Conservation (phyloP, 495 filamentous ascomycete species). For the Xylaria venustula region DNA sequence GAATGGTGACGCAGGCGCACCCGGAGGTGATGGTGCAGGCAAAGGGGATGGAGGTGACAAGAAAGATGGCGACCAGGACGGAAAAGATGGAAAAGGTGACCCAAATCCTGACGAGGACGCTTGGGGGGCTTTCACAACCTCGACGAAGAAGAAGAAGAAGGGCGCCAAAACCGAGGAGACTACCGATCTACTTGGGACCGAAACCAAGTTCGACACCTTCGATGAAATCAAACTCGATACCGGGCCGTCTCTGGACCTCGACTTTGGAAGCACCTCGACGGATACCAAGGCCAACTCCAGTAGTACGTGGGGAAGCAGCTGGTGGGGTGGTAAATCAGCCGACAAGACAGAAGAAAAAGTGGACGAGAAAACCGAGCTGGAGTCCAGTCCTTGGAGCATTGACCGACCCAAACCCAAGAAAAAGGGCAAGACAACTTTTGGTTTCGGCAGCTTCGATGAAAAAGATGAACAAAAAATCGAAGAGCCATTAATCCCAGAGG, state of each 20-base stretch:
- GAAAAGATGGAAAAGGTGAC: conserved; percentile 3
- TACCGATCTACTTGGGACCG: conserved; percentile 13
- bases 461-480: conserved; percentile 28
- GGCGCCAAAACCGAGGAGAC: conserved; percentile 36
- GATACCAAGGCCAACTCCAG: conserved; percentile 32
- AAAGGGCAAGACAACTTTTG: conserved; percentile 34
- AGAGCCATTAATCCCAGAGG: conserved; percentile 14
- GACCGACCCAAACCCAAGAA: conserved; percentile 44
- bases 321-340: conserved; percentile 24
- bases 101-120: conserved; percentile 28
- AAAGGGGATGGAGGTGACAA: conserved; percentile 26
- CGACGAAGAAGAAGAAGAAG: conserved; percentile 47
- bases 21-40: conserved; percentile 26
- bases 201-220: conserved; percentile 36
- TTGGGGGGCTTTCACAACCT: conserved; percentile 29
- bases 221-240: conserved; percentile 51
- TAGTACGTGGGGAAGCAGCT: conserved; percentile 40
- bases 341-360: conserved; percentile 24
- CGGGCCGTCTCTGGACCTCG: conserved; percentile 37
- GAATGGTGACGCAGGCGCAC: conserved; percentile 29
- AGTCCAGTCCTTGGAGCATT: conserved; percentile 41
- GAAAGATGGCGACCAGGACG: conserved; percentile 21
- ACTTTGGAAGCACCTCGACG: conserved; percentile 24
- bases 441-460: conserved; percentile 40
- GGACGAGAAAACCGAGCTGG: conserved; percentile 16